A percentile compares a stretch with the other conserved stretches of the same genome.
These are phyloP conservation scores for Yamadazyma triangularis DNA, from an alignment of 1,139 yeast genomes.

Conservation along the genomic window DNA sequence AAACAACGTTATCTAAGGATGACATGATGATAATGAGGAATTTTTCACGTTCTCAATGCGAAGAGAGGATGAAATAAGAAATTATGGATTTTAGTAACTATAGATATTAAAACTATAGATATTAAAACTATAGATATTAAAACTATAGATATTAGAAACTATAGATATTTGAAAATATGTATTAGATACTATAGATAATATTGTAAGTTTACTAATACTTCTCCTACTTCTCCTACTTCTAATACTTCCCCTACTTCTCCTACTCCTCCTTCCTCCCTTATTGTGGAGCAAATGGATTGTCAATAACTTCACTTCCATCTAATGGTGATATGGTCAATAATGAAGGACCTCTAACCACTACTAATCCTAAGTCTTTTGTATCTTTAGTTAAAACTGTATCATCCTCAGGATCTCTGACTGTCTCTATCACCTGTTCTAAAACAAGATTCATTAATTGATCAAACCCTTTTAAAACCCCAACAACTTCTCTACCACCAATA, in stretches of 20 bases:
- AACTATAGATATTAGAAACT: no score
- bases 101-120: no score
- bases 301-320: constrained; percentile 77
- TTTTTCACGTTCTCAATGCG: no score
- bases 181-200: no score
- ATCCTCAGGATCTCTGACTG: constrained; percentile 62
- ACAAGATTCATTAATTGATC: constrained; percentile 94
- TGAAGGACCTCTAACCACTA: constrained; percentile 84
- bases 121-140: no score
- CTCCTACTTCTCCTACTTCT: no score
- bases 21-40: no score
- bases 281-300: constrained; percentile 52
- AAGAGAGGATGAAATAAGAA: no score
- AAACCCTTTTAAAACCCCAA: constrained; percentile 79
- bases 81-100: no score
- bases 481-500: constrained; percentile 80
- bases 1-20: constrained; percentile 70
- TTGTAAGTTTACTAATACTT: no score
- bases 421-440: constrained; percentile 77
- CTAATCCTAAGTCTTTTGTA: constrained; percentile 72
- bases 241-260: not conserved
- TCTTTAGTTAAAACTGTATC: constrained; percentile 42
- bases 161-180: no score
- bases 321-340: constrained; percentile 78
- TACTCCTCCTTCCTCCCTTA: constrained; percentile 1